These are phyloP conservation scores for Bipolaris bicolor DNA, from an alignment of 2,329 filamentous ascomycete species.

Conservation along the genomic window DNA sequence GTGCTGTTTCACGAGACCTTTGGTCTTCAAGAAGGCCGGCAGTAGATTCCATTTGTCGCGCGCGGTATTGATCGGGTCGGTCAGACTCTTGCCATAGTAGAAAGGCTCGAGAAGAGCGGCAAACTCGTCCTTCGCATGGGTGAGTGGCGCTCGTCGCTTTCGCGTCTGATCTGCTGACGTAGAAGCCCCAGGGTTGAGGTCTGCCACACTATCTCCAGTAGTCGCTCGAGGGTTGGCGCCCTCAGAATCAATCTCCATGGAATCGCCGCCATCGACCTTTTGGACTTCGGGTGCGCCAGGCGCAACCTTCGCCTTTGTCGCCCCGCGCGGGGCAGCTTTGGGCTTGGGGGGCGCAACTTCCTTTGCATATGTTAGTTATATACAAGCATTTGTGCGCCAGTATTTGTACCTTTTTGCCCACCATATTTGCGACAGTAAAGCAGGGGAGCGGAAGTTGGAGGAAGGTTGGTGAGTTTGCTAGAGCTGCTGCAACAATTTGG, in stretches of 20 bases:
- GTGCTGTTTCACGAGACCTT: slow-evolving; percentile 95
- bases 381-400: not conserved
- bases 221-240: slow-evolving; percentile 8
- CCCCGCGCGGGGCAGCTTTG: slow-evolving; percentile 43
- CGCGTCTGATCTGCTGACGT: slow-evolving; percentile 34
- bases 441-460: slow-evolving; percentile 17
- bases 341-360: slow-evolving; percentile 36
- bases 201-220: slow-evolving; percentile 19
- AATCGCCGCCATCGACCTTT: slow-evolving; percentile 17
- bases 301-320: slow-evolving; percentile 31
- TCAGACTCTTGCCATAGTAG: slow-evolving; percentile 71
- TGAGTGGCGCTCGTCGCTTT: slow-evolving; percentile 37
- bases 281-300: slow-evolving; percentile 18
- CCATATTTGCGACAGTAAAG: slow-evolving; percentile 33
- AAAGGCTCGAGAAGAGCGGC: slow-evolving; percentile 72
- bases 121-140: slow-evolving; percentile 57
- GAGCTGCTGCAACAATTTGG: slow-evolving; percentile 37
- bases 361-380: slow-evolving; percentile 24
- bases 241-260: slow-evolving; percentile 18
- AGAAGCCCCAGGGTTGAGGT: slow-evolving; percentile 27
- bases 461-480: slow-evolving; percentile 19
- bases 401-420: slow-evolving; percentile 37
- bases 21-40: slow-evolving; percentile 97
- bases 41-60: slow-evolving; percentile 96
- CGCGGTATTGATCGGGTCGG: slow-evolving; percentile 72